Percentiles rank a stretch among this genome's conserved stretches.
Conservation (phyloP, 2,329 filamentous ascomycete species). For the Botrytis fragariae region DNA sequence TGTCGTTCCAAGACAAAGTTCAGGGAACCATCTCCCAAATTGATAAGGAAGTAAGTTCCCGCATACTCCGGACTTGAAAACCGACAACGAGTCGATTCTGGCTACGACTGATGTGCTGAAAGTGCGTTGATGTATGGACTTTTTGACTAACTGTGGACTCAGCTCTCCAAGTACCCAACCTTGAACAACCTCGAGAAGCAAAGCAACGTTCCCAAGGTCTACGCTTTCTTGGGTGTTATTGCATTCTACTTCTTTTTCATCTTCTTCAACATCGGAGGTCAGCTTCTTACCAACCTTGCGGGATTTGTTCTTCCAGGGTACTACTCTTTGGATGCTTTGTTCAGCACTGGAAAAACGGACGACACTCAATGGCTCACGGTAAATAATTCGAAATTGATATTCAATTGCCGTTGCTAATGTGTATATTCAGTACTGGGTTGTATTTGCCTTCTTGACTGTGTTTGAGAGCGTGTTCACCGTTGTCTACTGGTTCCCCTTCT, state of each 20-base stretch:
- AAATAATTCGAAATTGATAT: constrained; percentile 37
- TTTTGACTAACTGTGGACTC: constrained; percentile 1
- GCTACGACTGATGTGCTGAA: neutral
- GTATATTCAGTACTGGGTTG: constrained; percentile 72
- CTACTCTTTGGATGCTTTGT: constrained; percentile 78
- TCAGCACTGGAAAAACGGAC: constrained; percentile 67
- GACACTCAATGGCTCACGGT: constrained; percentile 80
- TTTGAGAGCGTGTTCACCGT: constrained; percentile 79
- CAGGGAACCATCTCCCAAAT: constrained; percentile 75
- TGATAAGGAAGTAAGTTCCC: constrained; percentile 71
- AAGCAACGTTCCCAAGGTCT: constrained; percentile 79
- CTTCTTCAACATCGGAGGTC: constrained; percentile 87
- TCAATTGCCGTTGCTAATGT: constrained; percentile 21
- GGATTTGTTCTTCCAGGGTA: constrained; percentile 81
- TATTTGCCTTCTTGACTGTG: constrained; percentile 79
- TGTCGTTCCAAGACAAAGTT: constrained; percentile 74
- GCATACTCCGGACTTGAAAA: constrained; percentile 7
- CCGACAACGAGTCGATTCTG: neutral
- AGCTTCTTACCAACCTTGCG: constrained; percentile 82
- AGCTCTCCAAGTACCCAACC: constrained; percentile 83
- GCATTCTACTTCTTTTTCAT: constrained; percentile 87
- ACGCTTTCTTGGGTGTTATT: constrained; percentile 71
- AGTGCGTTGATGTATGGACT: neutral
- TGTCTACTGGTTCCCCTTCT: constrained; percentile 97
- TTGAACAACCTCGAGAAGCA: constrained; percentile 86